Base-by-base conservation (phyloP, 2,329 filamentous ascomycete genomes). In the Phialophora verrucosa region DNA sequence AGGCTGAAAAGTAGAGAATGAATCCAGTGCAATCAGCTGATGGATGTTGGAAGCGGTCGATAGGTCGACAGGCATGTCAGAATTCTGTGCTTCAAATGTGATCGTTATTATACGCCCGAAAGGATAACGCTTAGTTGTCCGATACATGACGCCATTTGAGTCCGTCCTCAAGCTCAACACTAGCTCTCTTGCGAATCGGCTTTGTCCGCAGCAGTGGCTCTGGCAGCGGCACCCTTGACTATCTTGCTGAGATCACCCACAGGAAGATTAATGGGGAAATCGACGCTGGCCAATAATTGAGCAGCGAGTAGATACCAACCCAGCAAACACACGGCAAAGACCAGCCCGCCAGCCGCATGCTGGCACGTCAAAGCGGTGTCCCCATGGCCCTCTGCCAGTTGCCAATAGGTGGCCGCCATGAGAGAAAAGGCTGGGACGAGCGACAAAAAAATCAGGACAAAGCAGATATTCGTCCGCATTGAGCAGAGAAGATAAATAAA, bases 381-480 rank as follows among this genome's bases (percentile, higher is more conserved):
- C 17, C 44, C 58, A 32, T 55, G 27, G 38, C 67, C 63, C 23
- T 57, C 25, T 17, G 57, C 55, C 10, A n/a, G 32, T 6, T 49
- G 4, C 59, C 63, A 70, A 60, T 66, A 68, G 31, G 54, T 51
- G 2, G 82, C 87, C 0, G 88, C 83, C 35, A 92, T 80, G 25
- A 87, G 78, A 10, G 77, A 75, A 73, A 92, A 90, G 3, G 82
- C 79, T 14, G 87, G 73, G 20, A 85, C 76, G n/a, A 92, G 82
- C 1, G 81, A 81, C 67, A 88, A 74, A 80, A 92, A 92, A 75
- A 92, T 89, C 62, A 87, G 70, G 70, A 90, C 84, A 77, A 91
- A 91, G 75, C 87, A 83, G 7, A 91, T 59, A 75, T 93, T 92
- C 29, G 89, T 92, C 53, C 90, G 86, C 20, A 91, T 79, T 0